Base-by-base conservation (phyloP, 805 yeast genomes). In the Starmerella khaoyaiensis region DNA sequence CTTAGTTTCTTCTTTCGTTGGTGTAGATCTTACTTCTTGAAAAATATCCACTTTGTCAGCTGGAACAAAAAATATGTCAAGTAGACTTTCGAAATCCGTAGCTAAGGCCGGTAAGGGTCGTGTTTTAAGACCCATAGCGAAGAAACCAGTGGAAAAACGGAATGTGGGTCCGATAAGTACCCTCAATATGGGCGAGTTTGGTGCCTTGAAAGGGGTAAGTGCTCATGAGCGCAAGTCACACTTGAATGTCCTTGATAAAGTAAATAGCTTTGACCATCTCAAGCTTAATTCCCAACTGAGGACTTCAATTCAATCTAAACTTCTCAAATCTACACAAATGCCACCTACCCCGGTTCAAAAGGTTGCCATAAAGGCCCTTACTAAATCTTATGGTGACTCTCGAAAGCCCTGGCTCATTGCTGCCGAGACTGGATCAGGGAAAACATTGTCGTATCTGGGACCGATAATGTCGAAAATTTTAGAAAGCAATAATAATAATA, bases 351-450 rank as follows among this genome's bases (percentile, higher is more conserved):
- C 90, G 1, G 79, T 87, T 29, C 98, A 87, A 59, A 65, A 72
- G 4, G 77, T 86, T 5, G 77, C 90, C 4, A 70, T 81, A 28
- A 67, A 71, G 47, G 66, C 73, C 21, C 68, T 73, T 36, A 6
- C 14, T 16, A 24, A 26, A 12, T 21, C 5, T 9, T 15, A 6
- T 17, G 33, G 33, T 10, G 14, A 12, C 14, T 24, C 21, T 6
- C 57, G 69, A 4, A 59, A 67, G 28, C 54, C 62, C 17, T 82
- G 72, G 62, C 72, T 90, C 2, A 58, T 87, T 37, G 96, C 97
- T 0, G 94, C 96, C 3, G 97, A 90, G 55, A 87, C 98, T 0
- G 98, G 98, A 0, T 79, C 94, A 0, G 98, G 98, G 7, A 87
- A 87, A 54, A 87, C 98, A 0, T 74, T 94, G 75, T 84, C 96